A percentile compares a stretch with the other conserved stretches of the same genome.
Evolutionary conservation across 306 rosid species (phyloP).

Genomic region (Prosopis cineraria): DNA sequence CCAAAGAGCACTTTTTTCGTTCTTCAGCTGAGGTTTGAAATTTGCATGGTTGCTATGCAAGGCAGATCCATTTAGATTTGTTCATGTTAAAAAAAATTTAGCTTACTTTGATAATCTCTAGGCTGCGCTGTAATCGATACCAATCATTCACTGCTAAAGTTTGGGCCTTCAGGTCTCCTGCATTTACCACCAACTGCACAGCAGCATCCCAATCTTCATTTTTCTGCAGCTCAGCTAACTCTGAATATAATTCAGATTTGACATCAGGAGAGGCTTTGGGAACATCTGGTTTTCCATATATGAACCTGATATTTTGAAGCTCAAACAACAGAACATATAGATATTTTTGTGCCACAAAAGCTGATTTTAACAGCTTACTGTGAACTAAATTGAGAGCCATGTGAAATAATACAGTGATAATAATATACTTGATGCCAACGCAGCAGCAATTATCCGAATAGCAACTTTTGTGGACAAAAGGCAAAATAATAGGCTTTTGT

Average conservation of each 20-base stretch:
- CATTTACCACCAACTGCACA: constrained; percentile 83
- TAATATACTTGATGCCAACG: constrained; percentile 19
- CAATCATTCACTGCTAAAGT: constrained; percentile 70
- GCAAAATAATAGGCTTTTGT: constrained; percentile 9
- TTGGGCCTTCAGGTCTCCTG: constrained; percentile 83
- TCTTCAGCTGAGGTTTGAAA: constrained; percentile 3
- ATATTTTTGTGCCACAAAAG: constrained; percentile 21
- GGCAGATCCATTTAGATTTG: constrained; percentile 10
- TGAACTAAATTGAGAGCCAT: constrained; percentile 15
- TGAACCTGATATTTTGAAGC: constrained; percentile 57
- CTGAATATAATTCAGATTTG: constrained; percentile 61
- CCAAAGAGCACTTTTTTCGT: constrained; percentile 13
- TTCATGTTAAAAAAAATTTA: constrained; percentile 14
- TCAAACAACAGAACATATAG: constrained; percentile 14
- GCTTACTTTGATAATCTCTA: constrained; percentile 83
- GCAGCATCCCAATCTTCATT: constrained; percentile 83
- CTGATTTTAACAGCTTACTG: constrained; percentile 10
- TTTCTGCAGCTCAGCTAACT: constrained; percentile 68
- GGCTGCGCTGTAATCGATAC: constrained; percentile 85
- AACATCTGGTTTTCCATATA: constrained; percentile 93
- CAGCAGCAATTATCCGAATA: constrained; percentile 20
- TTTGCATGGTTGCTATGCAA: neutral
- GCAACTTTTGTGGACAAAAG: constrained; percentile 15
- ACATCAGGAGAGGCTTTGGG: constrained; percentile 73
- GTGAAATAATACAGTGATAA: constrained; percentile 14